phyloP scores from a whole-genome alignment of 2,329 filamentous ascomycete genomes.

The Fusarium chuoi region DNA sequence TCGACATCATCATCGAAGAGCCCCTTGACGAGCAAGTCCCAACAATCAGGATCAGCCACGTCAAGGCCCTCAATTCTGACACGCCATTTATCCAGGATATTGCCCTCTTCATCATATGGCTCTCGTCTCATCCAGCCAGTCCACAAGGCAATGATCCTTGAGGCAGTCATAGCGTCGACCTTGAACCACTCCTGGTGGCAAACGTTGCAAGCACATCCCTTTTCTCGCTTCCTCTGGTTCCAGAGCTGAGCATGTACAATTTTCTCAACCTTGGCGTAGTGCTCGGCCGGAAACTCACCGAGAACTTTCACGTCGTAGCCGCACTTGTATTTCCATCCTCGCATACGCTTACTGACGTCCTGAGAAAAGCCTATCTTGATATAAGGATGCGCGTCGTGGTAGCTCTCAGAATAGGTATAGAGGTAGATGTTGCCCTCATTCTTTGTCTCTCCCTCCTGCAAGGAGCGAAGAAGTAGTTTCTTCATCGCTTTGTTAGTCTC shows the following conservation, averaged over 20 bases:
- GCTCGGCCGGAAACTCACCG: constrained; percentile 17
- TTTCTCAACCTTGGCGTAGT: constrained; percentile 44
- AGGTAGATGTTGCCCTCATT: constrained; percentile 40
- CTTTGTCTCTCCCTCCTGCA: background rate
- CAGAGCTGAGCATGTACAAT: constrained; percentile 45
- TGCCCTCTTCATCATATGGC: constrained; percentile 44
- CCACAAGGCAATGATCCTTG: constrained; percentile 41
- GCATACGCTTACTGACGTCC: constrained; percentile 39
- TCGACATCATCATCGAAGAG: constrained; percentile 29
- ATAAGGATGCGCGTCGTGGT: constrained; percentile 20
- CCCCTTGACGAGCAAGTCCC: constrained; percentile 35
- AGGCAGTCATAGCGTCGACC: constrained; percentile 24
- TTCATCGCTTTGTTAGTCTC: constrained; percentile 35
- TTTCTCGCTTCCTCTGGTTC: constrained; percentile 42
- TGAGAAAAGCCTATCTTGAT: constrained; percentile 48
- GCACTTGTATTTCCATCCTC: constrained; percentile 36
- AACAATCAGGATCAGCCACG: constrained; percentile 41
- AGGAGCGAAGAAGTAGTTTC: constrained; percentile 11
- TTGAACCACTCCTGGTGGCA: constrained; percentile 47
- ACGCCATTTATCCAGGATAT: constrained; percentile 39
- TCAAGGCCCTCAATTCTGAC: constrained; percentile 37
- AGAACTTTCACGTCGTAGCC: constrained; percentile 39
- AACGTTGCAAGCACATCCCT: constrained; percentile 37
- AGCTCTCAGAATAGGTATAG: constrained; percentile 38
- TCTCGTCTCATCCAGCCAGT: constrained; percentile 40